A percentile compares a stretch with the other conserved stretches of the same genome.
Conservation (phyloP, 495 filamentous ascomycete genomes). For the Penicillium bialowiezense region DNA sequence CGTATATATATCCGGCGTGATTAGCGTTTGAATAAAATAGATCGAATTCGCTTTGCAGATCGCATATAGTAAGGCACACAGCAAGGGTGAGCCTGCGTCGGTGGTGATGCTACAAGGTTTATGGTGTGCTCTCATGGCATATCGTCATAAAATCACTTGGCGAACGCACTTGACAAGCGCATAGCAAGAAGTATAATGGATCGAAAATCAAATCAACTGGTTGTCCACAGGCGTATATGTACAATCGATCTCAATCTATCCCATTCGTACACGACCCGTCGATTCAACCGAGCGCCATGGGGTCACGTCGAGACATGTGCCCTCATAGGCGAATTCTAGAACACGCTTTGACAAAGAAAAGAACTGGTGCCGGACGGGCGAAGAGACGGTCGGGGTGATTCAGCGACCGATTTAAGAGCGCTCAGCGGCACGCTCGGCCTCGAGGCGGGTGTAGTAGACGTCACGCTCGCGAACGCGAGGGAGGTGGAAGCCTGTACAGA, state of each 20-base stretch:
- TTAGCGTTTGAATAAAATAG: constrained; percentile 29
- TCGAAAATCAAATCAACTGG: constrained; percentile 13
- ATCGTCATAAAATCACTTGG: too few species aligned
- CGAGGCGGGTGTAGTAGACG: constrained; percentile 70
- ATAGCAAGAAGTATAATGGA: not conserved
- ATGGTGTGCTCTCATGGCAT: too few species aligned
- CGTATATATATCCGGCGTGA: constrained; percentile 29
- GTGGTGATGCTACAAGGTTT: too few species aligned
- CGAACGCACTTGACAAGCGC: not conserved
- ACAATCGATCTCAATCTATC: constrained; percentile 22
- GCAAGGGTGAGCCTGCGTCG: too few species aligned
- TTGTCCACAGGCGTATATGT: constrained; percentile 28
- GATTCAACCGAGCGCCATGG: constrained; percentile 12
- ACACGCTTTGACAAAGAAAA: constrained; percentile 17
- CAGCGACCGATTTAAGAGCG: constrained; percentile 30
- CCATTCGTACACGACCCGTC: constrained; percentile 18
- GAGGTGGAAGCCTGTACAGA: constrained; percentile 66
- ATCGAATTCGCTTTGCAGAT: constrained; percentile 7
- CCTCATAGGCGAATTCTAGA: constrained; percentile 6
- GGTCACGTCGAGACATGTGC: not conserved
- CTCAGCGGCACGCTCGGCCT: constrained; percentile 59
- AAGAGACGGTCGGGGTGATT: constrained; percentile 11
- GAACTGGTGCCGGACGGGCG: constrained; percentile 22
- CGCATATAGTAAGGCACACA: not conserved
- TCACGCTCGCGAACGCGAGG: constrained; percentile 74